These are phyloP conservation scores for Leptodermis oblonga DNA, from an alignment of 257 asterid genomes.

Conservation along the genomic window DNA sequence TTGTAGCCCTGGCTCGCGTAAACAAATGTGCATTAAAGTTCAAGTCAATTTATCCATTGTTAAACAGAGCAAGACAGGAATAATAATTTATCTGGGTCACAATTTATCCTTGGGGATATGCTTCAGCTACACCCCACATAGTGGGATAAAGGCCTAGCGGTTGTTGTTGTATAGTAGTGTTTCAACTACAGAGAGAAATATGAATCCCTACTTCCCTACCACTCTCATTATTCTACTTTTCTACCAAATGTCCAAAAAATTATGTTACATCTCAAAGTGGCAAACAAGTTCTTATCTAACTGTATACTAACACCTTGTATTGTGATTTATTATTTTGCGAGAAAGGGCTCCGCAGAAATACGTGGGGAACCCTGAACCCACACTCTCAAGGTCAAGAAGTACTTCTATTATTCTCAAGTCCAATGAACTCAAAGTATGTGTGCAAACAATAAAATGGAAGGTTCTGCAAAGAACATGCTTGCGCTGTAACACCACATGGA, in stretches of 20 bases:
- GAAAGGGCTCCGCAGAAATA: not conserved
- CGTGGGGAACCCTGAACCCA: not conserved
- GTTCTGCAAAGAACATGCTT: not conserved
- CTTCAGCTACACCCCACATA: no score
- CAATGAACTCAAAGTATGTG: not conserved
- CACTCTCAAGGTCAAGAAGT: not conserved
- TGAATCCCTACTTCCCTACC: not conserved
- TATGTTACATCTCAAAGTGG: not conserved
- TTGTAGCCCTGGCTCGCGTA: not conserved
- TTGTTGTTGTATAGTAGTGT: no score
- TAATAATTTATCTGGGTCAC: not conserved
- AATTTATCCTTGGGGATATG: no score
- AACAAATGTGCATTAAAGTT: not conserved
- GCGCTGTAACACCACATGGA: not conserved
- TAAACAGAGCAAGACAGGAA: not conserved
- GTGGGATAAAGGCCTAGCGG: no score
- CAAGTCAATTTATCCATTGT: not conserved
- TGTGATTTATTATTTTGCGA: not conserved
- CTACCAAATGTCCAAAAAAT: not conserved
- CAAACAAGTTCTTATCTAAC: not conserved
- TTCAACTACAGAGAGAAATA: no score
- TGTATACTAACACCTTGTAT: not conserved
- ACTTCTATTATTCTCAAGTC: not conserved
- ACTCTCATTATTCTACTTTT: not conserved
- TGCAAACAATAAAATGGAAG: not conserved